A percentile compares a stretch with the other conserved stretches of the same genome.
These are phyloP conservation scores for Crucibulum laeve DNA, from an alignment of 768 basidiomycete species.

Conservation along the genomic window DNA sequence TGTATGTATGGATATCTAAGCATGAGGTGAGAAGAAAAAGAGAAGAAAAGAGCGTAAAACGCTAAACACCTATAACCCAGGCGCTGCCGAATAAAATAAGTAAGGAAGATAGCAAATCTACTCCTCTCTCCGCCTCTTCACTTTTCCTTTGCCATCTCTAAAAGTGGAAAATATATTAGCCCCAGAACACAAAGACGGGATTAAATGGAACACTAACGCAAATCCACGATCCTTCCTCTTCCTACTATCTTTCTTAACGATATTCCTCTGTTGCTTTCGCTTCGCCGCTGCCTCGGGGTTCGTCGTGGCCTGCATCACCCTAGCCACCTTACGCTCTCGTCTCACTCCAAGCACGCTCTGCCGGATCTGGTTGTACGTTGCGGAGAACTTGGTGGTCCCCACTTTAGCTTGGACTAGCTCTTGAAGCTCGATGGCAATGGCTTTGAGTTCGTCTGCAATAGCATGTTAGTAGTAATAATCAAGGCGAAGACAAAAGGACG, in stretches of 20 bases:
- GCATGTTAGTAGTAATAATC: not conserved
- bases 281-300: conserved; percentile 77
- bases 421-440: conserved; percentile 75
- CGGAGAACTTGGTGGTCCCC: conserved; percentile 80
- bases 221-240: conserved; percentile 68
- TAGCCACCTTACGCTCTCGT: conserved; percentile 65
- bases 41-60: too few relatives aligned
- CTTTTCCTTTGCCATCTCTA: conserved; percentile 46
- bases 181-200: not conserved
- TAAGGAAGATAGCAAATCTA: conserved; percentile 11
- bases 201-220: conserved; percentile 40
- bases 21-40: too few relatives aligned
- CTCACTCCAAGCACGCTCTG: conserved; percentile 63
- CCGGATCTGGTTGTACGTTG: conserved; percentile 75
- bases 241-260: conserved; percentile 78
- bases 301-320: conserved; percentile 55
- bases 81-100: too few relatives aligned
- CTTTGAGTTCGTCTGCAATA: conserved; percentile 78
- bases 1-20: too few relatives aligned
- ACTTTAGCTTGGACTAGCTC: conserved; percentile 86
- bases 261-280: conserved; percentile 67
- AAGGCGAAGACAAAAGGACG: conserved; percentile 16
- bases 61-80: too few relatives aligned
- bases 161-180: conserved; percentile 2
- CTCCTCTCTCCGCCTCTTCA: conserved; percentile 39